Evolutionary conservation across 208 protist species (phyloP), one percentile per base, ranked within the genome.

Genomic region (Balamuthia mandrillaris): DNA sequence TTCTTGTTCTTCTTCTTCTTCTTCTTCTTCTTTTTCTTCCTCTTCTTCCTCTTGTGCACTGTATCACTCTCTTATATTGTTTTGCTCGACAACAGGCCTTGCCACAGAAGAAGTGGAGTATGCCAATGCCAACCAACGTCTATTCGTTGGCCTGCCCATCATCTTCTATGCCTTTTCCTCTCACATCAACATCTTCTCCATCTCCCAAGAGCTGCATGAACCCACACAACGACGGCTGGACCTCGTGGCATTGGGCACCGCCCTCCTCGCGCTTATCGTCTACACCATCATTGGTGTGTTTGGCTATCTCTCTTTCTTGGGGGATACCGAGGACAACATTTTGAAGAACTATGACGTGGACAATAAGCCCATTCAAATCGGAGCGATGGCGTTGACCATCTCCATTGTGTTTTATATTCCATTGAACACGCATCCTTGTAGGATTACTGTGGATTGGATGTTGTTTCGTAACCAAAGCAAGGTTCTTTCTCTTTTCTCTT

Each of bases 391-490:
- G 16, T 60, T 79, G 70, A 79, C 70, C 2, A 10, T 79, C 6
- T 79, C 70, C 3, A 49, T 79, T 12, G 70, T 79, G 29, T 79
- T 79, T 35, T 79, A 79, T n/a, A 79, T 79, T n/a, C 70, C 70
- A 37, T 18, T 79, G 70, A 79, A 79, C 70, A 79, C 70, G 4
- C 70, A 79, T 33, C 70, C 70, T 12, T 79, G 70, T 33, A 42
- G 70, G 7, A 79, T 79, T 49, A 79, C 70, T n/a, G 31, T 79
- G 10, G 70, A 79, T n/a, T 79, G 70, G 70, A 79, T 79, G 70
- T 14, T 58, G 66, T 24, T 77, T 77, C 44, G 44, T n/a, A 47
- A 77, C n/a, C 44, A 56, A 51, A n/a, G 39, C 27, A 24, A 65
- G 24, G 58, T 35, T 70, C 61, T 18, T 9, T 70, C 12, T 44